phyloP scores from a whole-genome alignment of 257 asterid species.

The Solanum pennellii region DNA sequence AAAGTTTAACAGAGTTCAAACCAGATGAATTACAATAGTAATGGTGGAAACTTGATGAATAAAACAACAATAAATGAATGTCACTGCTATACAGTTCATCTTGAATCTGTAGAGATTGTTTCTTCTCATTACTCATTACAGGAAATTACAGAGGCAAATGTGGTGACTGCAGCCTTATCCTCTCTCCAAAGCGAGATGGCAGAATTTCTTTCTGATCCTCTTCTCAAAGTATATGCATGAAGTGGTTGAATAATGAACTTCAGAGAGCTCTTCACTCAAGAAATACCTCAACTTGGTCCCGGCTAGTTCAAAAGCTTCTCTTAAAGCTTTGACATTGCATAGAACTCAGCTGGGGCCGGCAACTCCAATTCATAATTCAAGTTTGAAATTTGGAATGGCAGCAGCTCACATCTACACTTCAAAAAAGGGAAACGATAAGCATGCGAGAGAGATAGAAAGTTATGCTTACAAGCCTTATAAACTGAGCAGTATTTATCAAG shows the following conservation, averaged over 20 bases:
- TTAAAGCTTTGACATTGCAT: not conserved
- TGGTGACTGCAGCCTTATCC: conserved; percentile 3
- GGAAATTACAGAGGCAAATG: not conserved
- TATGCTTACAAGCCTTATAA: not conserved
- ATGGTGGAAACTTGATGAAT: not conserved
- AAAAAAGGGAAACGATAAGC: not conserved
- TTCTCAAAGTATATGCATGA: not conserved
- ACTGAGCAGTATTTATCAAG: not conserved
- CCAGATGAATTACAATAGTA: not conserved
- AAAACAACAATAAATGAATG: not conserved
- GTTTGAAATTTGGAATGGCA: not conserved
- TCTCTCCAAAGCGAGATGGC: not conserved
- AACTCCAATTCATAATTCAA: conserved; percentile 1
- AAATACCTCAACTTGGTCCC: not conserved
- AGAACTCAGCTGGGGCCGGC: not conserved
- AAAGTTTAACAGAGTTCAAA: not conserved
- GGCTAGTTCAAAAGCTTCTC: not conserved
- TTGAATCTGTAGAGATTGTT: not conserved
- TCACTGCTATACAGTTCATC: not conserved
- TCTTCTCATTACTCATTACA: not conserved
- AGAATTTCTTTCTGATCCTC: not conserved
- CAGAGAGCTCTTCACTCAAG: not conserved
- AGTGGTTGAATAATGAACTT: not conserved
- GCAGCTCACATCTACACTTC: not conserved
- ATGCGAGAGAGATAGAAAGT: not conserved